Percentiles rank a stretch among this genome's conserved stretches.
Conservation (phyloP, 2,329 filamentous ascomycete genomes). For the Claviceps sp. region DNA sequence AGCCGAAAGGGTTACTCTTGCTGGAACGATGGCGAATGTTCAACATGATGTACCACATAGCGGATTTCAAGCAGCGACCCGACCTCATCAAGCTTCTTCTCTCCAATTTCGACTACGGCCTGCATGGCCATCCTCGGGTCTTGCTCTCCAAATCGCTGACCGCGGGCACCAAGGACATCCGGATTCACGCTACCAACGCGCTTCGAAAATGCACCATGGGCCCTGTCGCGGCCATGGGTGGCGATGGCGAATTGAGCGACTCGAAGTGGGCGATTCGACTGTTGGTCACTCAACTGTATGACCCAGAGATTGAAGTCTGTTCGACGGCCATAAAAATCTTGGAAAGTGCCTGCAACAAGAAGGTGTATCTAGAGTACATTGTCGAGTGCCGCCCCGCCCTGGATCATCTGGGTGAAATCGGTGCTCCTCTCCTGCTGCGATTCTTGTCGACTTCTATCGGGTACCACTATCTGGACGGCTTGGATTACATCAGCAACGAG, state of each 20-base stretch:
- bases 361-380: conserved; percentile 83
- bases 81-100: conserved; percentile 83
- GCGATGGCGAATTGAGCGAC: conserved; percentile 37
- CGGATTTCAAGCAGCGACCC: conserved; percentile 79
- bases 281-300: conserved; percentile 95
- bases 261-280: conserved; percentile 94
- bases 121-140: conserved; percentile 80
- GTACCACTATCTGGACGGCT: conserved; percentile 90
- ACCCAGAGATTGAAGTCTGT: conserved; percentile 93
- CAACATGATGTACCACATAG: conserved; percentile 99
- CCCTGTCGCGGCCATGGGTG: conserved; percentile 23
- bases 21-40: conserved; percentile 95
- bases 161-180: conserved; percentile 78
- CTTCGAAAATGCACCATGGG: conserved; percentile 72
- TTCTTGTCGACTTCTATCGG: conserved; percentile 94
- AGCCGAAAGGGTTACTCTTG: conserved; percentile 71
- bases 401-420: conserved; percentile 93
- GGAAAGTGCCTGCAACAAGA: conserved; percentile 92
- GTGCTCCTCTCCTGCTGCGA: conserved; percentile 77
- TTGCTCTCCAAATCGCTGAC: conserved; percentile 90
- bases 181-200: conserved; percentile 78
- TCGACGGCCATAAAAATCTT: conserved; percentile 93
- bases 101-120: conserved; percentile 81
- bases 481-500: conserved; percentile 98
- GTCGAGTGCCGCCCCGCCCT: conserved; percentile 90